Percentiles rank a stretch among this genome's conserved stretches.
Conservation (phyloP, 2,329 filamentous ascomycete species). For the Chrysoporthe austroafricana region DNA sequence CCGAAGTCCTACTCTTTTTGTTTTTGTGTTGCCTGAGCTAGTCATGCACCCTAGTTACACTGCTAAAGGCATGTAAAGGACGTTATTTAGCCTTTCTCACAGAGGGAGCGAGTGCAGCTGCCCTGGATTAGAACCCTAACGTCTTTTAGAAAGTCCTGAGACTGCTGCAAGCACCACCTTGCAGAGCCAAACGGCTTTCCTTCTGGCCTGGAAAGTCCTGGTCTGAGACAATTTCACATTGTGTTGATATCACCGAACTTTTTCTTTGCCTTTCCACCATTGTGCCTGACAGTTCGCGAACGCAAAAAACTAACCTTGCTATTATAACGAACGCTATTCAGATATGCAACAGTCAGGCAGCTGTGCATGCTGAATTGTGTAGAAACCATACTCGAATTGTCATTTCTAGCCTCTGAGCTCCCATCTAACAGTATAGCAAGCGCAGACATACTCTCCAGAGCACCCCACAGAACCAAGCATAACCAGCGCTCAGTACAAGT, state of each 20-base stretch:
- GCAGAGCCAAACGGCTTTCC: neutral
- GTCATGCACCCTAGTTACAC: neutral
- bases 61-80: neutral
- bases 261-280: neutral
- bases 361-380: too few relatives aligned
- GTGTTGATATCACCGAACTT: neutral
- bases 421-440: too few relatives aligned
- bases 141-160: neutral
- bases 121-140: neutral
- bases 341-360: too few relatives aligned
- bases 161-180: too few relatives aligned
- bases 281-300: neutral
- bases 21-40: neutral
- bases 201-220: neutral
- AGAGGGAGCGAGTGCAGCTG: too few relatives aligned
- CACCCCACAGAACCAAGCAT: too few relatives aligned
- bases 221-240: neutral
- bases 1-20: neutral
- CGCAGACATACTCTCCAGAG: too few relatives aligned
- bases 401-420: too few relatives aligned
- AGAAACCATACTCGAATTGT: too few relatives aligned
- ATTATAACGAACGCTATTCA: too few relatives aligned
- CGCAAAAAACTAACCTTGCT: too few relatives aligned
- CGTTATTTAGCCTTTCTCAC: neutral
- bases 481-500: too few relatives aligned